These are phyloP conservation scores for Umbelopsis sp. DNA, from an alignment of 192 early-diverging fungal species.

Conservation along the genomic window DNA sequence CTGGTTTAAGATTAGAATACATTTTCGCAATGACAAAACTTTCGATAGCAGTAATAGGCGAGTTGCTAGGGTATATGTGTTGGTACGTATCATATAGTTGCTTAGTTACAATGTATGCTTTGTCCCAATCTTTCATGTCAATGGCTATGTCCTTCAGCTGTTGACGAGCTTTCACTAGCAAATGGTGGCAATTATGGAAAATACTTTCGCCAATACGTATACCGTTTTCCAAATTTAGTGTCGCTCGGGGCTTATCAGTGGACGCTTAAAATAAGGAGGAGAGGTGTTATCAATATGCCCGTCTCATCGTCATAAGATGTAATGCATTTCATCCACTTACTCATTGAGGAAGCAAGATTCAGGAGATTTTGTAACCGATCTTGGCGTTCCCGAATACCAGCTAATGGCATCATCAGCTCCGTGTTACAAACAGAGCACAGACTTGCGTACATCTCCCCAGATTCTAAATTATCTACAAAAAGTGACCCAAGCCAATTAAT, in stretches of 20 bases:
- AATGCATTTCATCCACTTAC: neutral
- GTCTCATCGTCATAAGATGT: neutral
- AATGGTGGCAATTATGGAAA: constrained; percentile 1
- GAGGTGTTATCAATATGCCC: neutral
- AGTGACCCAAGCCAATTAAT: too few relatives aligned
- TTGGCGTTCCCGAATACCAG: constrained; percentile 7
- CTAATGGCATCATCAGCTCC: neutral
- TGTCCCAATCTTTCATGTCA: constrained; percentile 7
- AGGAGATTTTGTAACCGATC: neutral
- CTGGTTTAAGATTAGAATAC: neutral
- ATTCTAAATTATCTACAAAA: neutral
- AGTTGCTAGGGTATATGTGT: neutral
- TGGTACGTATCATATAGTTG: neutral
- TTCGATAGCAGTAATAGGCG: constrained; percentile 7
- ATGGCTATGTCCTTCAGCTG: constrained; percentile 5
- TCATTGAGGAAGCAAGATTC: neutral
- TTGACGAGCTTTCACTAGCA: constrained; percentile 5
- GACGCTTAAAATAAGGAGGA: neutral
- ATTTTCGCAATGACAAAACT: neutral
- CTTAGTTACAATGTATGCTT: neutral
- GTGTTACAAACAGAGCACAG: neutral
- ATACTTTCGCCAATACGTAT: neutral
- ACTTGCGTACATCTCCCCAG: neutral
- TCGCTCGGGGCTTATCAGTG: neutral
- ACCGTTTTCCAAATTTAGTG: constrained; percentile 10